Base-by-base conservation (phyloP, 768 basidiomycete species). In the Xanthoconium stramineum region DNA sequence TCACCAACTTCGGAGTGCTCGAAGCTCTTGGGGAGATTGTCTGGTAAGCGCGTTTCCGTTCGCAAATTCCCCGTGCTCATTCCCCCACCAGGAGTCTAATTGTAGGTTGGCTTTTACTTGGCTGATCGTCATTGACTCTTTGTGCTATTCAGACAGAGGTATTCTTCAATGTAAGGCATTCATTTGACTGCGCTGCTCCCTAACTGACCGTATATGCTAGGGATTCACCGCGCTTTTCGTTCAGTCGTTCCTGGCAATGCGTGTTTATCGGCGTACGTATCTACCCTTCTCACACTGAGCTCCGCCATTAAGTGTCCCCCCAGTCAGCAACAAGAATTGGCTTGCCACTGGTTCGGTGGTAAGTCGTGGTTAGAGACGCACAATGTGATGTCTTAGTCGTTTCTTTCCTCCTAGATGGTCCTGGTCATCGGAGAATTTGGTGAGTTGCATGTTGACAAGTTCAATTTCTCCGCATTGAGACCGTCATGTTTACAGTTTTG, bases 241-340 rank as follows among this genome's bases (percentile, higher is more conserved):
- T 1, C 84, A 85, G 70, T 76, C 80, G 15, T 85, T 84, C 69
- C 74, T 83, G 53, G 69, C 78, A 0, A 72, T 78, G 61, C 79
- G 83, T 0, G 76, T 85, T 1, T 84, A 80, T 74, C 74, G 73
- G 47, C 64, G 80, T 81, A 63, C 47, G 79, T 70, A 35, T 20
- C 14, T 12, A 13, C 4, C 11, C 5, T 33, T 47, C 35, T 0
- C 40, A 40, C 15, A 10, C 5, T 33, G 28, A 20, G 11, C 13
- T 12, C 17, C 32, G 19, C 20, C 15, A 35, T 56, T 59, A 28
- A 62, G 17, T 28, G 6, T 20, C 19, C 3, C 61, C 75, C 47
- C 29, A 82, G 81, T 82, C 59, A 82, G 80, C 67, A 83, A 80
- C 65, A 76, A 78, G 58, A 72, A 69, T 39, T 78, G 75, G 54